Percentiles rank a stretch among this genome's conserved stretches.
Conservation (phyloP, 192 early-diverging fungal genomes). For the Linnemannia zychae region DNA sequence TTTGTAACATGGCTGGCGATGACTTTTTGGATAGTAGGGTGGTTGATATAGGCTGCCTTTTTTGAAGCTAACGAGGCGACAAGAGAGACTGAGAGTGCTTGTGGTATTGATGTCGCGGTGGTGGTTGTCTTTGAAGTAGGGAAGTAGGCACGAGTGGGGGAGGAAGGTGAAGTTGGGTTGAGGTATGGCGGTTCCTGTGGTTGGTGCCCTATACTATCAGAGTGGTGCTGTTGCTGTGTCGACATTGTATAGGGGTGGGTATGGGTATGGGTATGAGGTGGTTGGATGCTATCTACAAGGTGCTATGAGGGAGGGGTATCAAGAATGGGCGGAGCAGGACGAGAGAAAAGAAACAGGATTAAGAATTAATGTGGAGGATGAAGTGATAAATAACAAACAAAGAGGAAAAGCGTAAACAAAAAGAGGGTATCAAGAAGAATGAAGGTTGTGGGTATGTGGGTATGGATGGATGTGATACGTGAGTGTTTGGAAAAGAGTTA, state of each 20-base stretch:
- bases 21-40: conserved; percentile 50
- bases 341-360: neutral
- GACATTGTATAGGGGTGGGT: conserved; percentile 22
- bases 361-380: neutral
- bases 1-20: conserved; percentile 34
- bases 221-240: conserved; percentile 8
- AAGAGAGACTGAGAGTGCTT: conserved; percentile 18
- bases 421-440: neutral
- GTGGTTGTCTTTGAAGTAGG: conserved; percentile 23
- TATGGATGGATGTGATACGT: neutral
- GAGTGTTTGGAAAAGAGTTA: neutral
- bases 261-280: neutral
- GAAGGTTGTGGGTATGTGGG: neutral
- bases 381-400: neutral
- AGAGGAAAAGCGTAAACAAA: no score
- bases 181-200: conserved; percentile 12
- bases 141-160: conserved; percentile 41
- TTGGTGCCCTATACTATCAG: conserved; percentile 17
- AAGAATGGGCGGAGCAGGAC: neutral
- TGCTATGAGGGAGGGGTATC: neutral
- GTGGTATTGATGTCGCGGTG: neutral
- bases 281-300: conserved; percentile 3
- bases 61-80: conserved; percentile 33
- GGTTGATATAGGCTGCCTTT: conserved; percentile 38
- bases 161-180: neutral